Evolutionary conservation across 2,329 filamentous ascomycete genomes (phyloP).

Genomic region (Beauveria rudraprayagi): DNA sequence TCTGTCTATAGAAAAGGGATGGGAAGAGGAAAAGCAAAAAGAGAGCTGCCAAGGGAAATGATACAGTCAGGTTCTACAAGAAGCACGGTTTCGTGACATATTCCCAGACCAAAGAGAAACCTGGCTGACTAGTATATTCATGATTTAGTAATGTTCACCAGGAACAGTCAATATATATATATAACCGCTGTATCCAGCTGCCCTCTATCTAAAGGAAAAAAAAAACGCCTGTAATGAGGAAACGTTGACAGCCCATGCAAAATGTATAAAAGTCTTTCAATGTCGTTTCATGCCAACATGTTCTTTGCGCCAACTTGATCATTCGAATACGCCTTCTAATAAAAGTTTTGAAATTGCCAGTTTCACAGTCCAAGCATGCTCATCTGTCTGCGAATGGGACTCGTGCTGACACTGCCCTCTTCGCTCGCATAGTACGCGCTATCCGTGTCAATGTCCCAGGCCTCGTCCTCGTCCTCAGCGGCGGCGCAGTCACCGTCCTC

Average conservation of each 20-base stretch:
- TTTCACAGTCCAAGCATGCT: conserved; percentile 50
- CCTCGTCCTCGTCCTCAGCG: conserved; percentile 46
- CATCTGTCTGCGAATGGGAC: conserved; percentile 65
- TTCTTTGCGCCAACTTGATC: too few relatives aligned
- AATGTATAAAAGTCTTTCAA: not conserved
- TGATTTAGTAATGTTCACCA: not conserved
- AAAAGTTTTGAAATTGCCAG: too few relatives aligned
- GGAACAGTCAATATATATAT: not conserved
- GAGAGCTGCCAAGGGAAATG: too few relatives aligned
- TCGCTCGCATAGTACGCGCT: conserved; percentile 63
- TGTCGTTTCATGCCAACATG: not conserved
- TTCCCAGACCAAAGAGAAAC: not conserved
- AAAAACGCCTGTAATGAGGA: not conserved
- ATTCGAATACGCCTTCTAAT: not conserved
- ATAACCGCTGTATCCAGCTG: not conserved
- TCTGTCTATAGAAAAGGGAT: too few relatives aligned
- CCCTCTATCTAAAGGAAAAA: not conserved
- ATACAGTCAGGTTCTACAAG: not conserved
- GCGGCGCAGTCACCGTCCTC: conserved; percentile 42
- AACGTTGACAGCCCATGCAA: not conserved
- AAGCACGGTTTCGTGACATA: not conserved
- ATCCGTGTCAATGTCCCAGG: conserved; percentile 96
- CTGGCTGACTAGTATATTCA: not conserved
- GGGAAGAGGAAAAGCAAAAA: too few relatives aligned
- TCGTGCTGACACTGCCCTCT: conserved; percentile 59